Evolutionary conservation across 345 rosid species (phyloP).

Genomic region (Populus ilicifolia): DNA sequence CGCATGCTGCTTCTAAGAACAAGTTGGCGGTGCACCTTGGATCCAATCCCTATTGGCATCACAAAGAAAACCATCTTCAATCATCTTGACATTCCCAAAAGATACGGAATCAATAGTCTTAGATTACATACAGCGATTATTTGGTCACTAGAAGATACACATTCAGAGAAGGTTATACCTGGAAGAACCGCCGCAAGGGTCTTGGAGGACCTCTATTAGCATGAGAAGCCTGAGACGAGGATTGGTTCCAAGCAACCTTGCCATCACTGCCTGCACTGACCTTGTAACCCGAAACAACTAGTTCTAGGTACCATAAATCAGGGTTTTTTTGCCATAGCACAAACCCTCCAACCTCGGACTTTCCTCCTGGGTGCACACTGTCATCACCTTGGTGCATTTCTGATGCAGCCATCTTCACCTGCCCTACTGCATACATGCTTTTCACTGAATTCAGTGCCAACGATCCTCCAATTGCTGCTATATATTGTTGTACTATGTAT

Average conservation of each 20-base stretch:
- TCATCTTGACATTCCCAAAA: background rate
- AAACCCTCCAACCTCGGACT: conserved; percentile 76
- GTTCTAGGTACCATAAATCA: conserved; percentile 75
- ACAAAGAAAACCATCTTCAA: background rate
- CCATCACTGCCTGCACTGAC: conserved; percentile 91
- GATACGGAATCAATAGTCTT: background rate
- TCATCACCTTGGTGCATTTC: conserved; percentile 64
- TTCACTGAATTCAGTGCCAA: conserved; percentile 48
- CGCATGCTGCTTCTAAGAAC: conserved; percentile 66
- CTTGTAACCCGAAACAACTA: conserved; percentile 82
- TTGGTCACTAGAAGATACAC: background rate
- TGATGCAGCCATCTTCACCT: conserved; percentile 76
- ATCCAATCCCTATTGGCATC: conserved; percentile 59
- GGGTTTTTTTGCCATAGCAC: conserved; percentile 94
- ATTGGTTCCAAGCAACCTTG: conserved; percentile 86
- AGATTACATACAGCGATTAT: background rate
- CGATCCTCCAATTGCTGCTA: conserved; percentile 81
- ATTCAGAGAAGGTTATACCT: conserved; percentile 35
- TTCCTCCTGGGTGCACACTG: conserved; percentile 42
- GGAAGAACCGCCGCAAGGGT: conserved; percentile 85
- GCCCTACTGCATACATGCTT: conserved; percentile 88
- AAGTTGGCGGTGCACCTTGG: conserved; percentile 77
- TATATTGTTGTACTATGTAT: conserved; percentile 78
- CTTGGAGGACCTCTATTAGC: conserved; percentile 83
- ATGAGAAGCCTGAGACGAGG: conserved; percentile 71